Conservation (phyloP, 331 rosid species). For the Phaseolus coccineus region DNA sequence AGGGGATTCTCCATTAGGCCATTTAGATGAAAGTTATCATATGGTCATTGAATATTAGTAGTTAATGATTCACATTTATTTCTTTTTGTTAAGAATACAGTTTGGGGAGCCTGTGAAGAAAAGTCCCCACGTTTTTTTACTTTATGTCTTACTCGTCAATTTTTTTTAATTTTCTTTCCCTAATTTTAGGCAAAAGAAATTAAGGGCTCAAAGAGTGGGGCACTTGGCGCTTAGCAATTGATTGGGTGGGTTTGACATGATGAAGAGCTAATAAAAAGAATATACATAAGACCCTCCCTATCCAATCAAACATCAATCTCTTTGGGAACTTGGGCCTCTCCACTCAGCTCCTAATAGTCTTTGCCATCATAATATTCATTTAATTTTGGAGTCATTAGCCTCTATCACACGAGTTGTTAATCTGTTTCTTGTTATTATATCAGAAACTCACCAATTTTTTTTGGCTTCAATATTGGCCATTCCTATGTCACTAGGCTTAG, state of each 20-base stretch:
- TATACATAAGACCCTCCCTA: conserved; percentile 64
- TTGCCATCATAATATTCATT: conserved; percentile 46
- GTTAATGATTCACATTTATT: conserved; percentile 54
- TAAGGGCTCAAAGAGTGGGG: conserved; percentile 46
- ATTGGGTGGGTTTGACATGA: conserved; percentile 63
- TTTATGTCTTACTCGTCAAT: conserved; percentile 39
- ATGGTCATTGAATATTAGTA: conserved; percentile 62
- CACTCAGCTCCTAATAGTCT: conserved; percentile 51
- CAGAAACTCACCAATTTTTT: conserved; percentile 15
- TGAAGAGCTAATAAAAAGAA: conserved; percentile 64
- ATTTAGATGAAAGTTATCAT: conserved; percentile 57
- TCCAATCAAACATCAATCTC: conserved; percentile 81
- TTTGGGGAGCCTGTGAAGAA: conserved; percentile 38
- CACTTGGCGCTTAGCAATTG: conserved; percentile 67
- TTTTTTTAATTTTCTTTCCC: conserved; percentile 11
- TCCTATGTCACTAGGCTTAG: conserved; percentile 2
- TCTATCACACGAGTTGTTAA: conserved; percentile 35
- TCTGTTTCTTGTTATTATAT: conserved; percentile 21
- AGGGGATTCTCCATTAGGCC: conserved; percentile 44
- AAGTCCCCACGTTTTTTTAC: conserved; percentile 31
- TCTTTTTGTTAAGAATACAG: conserved; percentile 57
- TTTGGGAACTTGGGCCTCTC: conserved; percentile 98
- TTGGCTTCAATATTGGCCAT: conserved; percentile 38
- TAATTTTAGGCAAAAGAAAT: conserved; percentile 45
- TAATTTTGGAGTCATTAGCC: conserved; percentile 43